Evolutionary conservation across 148 eudicot genomes (phyloP).

Genomic region (Rhododendron griersonianum): DNA sequence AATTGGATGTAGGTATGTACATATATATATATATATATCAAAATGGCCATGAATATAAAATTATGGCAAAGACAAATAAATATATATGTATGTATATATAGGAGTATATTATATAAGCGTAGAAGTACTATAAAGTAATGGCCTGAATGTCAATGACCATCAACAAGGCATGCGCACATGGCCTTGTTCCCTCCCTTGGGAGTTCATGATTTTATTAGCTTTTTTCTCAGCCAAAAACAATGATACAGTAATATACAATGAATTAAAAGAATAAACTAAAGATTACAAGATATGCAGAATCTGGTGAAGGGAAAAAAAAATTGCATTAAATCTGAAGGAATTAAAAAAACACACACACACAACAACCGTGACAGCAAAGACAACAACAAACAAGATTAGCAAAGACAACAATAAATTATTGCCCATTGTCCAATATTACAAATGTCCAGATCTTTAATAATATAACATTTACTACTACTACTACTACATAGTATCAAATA

Average conservation of each 20-base stretch:
- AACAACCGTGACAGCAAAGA: slow-evolving; percentile 25
- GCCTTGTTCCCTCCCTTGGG: slow-evolving; percentile 28
- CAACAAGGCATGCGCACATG: slow-evolving; percentile 32
- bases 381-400: slow-evolving; percentile 12
- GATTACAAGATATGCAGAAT: slow-evolving; percentile 23
- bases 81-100: neutral
- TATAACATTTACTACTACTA: neutral
- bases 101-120: no score
- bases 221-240: neutral
- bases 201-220: slow-evolving; percentile 7
- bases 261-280: slow-evolving; percentile 9
- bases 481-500: slow-evolving; percentile 7
- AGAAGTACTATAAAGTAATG: neutral
- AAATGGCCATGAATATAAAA: neutral
- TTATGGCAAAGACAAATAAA: neutral
- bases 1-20: neutral
- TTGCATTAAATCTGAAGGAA: slow-evolving; percentile 16
- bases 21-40: neutral
- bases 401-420: neutral
- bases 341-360: slow-evolving; percentile 5
- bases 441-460: slow-evolving; percentile 19
- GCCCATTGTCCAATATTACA: slow-evolving; percentile 30
- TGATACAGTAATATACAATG: slow-evolving; percentile 3
- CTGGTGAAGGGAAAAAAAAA: slow-evolving; percentile 1
- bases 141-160: slow-evolving; percentile 16